Conservation (phyloP, 768 basidiomycete genomes). For the Obba rivulosa region DNA sequence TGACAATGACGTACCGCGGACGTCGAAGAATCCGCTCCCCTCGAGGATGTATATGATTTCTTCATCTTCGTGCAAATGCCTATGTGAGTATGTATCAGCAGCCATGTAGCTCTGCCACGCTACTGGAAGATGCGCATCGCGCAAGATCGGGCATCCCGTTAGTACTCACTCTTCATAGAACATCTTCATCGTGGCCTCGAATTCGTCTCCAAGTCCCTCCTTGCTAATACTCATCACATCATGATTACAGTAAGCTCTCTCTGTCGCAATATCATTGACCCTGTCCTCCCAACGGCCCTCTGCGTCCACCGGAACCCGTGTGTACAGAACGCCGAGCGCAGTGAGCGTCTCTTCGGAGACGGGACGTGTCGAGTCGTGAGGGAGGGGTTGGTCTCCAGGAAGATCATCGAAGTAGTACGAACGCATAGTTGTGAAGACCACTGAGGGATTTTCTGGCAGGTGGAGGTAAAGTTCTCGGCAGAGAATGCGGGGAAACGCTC, state of each 20-base stretch:
- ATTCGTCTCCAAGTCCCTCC: constrained; percentile 74
- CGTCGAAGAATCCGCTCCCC: constrained; percentile 91
- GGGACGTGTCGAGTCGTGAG: constrained; percentile 64
- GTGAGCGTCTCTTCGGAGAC: constrained; percentile 46
- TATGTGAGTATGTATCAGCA: constrained; percentile 21
- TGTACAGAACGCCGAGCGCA: constrained; percentile 59
- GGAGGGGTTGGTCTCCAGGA: constrained; percentile 75
- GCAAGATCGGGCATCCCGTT: no score
- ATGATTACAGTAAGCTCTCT: constrained; percentile 77
- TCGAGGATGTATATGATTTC: constrained; percentile 86
- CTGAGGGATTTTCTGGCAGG: no score
- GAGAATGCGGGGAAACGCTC: no score
- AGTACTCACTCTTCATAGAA: constrained; percentile 82
- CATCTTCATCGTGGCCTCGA: constrained; percentile 74
- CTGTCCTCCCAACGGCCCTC: constrained; percentile 41
- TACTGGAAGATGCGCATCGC: neutral
- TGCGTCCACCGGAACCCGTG: constrained; percentile 57
- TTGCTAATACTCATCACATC: constrained; percentile 77
- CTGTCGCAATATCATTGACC: constrained; percentile 57
- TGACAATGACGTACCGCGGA: constrained; percentile 55
- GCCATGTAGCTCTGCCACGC: no score
- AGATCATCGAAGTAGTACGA: constrained; percentile 74
- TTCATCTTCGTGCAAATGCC: constrained; percentile 94
- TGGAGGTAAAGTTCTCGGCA: no score
- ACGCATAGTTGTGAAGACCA: constrained; percentile 40